Evolutionary conservation across 768 basidiomycete species (phyloP), one percentile per base, ranked within the genome.

Genomic region (Amanita exitialis): DNA sequence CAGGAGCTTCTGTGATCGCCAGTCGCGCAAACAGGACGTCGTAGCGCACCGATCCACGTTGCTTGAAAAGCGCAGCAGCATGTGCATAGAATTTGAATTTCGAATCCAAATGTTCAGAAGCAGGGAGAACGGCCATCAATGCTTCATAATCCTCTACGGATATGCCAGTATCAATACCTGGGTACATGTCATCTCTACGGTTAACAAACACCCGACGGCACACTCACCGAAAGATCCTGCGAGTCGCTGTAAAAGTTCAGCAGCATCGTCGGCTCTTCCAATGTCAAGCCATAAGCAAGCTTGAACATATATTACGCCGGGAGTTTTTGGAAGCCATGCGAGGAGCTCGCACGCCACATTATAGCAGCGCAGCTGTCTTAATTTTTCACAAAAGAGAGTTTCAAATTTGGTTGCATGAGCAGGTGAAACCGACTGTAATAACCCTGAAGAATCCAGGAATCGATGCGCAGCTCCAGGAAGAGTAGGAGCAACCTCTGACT

Each of bases 1-100:
- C 57, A 16, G 77, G 72, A 5, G 80, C 80, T 46, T 76, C 76
- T n/a, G 85, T 83, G 53, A 96, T 74, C 8, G 94, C 90, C 30
- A 90, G 71, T 56, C 83, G 80, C 43, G 86, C 78, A 62, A 95
- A 97, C 20, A 67, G 64, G 28, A 88, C 79, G 57, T 91, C 84
- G 27, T 86, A 72, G 20, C 70, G 70, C 27, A 82, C 71, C 47
- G 77, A 64, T 28, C 67, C 69, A 20, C 69, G 70, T 44, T 74
- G 67, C 57, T 81, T 85, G 70, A 91, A 96, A 8, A 94, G 67
- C n/a, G 75, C 66, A 15, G 84, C 78, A 34, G 78, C 76, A 64
- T 92, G 89, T 25, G 82, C 65, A 67, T 92, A 93, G 69, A 87
- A 95, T 7, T 74, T 70, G 58, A 82, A 80, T 48, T 80, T 74